Conservation (phyloP, 768 basidiomycete species). For the Postia placenta region DNA sequence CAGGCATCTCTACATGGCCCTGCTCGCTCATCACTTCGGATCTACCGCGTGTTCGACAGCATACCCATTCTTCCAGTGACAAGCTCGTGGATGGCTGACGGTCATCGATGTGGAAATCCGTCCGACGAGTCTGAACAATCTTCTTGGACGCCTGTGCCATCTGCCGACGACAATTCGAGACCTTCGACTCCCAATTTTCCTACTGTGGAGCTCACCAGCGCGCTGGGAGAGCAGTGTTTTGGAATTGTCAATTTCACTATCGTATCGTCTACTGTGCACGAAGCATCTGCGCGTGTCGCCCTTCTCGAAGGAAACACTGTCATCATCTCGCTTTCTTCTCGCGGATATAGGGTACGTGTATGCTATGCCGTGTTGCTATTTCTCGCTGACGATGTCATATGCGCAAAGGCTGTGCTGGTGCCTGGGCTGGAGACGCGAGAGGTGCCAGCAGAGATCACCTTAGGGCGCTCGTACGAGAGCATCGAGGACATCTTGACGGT, state of each 20-base stretch:
- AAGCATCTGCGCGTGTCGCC: constrained; percentile 48
- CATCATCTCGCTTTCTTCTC: constrained; percentile 39
- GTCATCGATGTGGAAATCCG: too few relatives aligned
- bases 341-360: constrained; percentile 48
- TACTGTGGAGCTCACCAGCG: constrained; percentile 44
- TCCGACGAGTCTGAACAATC: too few relatives aligned
- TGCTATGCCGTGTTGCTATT: constrained; percentile 4
- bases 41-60: too few relatives aligned
- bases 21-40: too few relatives aligned
- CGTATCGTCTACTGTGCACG: constrained; percentile 29
- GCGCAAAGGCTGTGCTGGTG: background rate
- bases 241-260: constrained; percentile 45
- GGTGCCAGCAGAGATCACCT: background rate
- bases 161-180: too few relatives aligned
- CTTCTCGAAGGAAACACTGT: constrained; percentile 50
- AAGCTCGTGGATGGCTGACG: too few relatives aligned
- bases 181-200: constrained; percentile 23
- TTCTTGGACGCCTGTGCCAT: too few relatives aligned
- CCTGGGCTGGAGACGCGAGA: too few relatives aligned
- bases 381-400: constrained; percentile 6
- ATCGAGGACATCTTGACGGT: constrained; percentile 52
- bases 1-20: too few relatives aligned
- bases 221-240: constrained; percentile 54
- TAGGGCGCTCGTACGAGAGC: constrained; percentile 33
- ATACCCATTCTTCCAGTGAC: too few relatives aligned